phyloP scores from a whole-genome alignment of 1,284 basidiomycete species.

The Abortiporus biennis region DNA sequence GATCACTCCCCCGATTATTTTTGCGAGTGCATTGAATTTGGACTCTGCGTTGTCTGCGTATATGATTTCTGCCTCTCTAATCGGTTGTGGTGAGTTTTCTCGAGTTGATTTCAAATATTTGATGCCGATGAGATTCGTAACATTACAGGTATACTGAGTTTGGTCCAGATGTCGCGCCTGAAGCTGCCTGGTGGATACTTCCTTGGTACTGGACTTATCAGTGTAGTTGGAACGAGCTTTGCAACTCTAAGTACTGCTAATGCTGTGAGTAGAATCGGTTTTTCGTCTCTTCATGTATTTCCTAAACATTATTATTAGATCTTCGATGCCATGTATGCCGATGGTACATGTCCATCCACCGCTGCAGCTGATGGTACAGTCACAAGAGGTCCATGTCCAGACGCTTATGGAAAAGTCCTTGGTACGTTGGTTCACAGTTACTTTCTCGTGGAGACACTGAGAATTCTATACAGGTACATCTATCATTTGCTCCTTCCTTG shows the following conservation, averaged over 20 bases:
- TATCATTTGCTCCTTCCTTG: conserved; percentile 74
- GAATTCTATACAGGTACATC: conserved; percentile 50
- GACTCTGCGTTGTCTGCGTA: conserved; percentile 59
- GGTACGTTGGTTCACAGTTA: conserved; percentile 36
- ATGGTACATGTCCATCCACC: conserved; percentile 71
- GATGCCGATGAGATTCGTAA: background rate
- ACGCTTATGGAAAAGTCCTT: conserved; percentile 74
- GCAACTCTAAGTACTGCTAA: conserved; percentile 74
- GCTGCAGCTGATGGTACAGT: conserved; percentile 54
- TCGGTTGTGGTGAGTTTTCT: conserved; percentile 56
- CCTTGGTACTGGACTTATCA: conserved; percentile 74
- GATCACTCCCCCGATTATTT: conserved; percentile 68
- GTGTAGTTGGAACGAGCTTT: conserved; percentile 85
- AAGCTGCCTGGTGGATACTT: conserved; percentile 56
- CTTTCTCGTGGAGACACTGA: background rate
- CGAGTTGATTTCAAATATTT: conserved; percentile 6
- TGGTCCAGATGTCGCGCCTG: conserved; percentile 71
- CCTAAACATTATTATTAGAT: conserved; percentile 28
- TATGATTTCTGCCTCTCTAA: conserved; percentile 78
- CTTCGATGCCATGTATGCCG: conserved; percentile 67
- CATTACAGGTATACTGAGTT: conserved; percentile 57
- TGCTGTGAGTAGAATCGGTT: conserved; percentile 40
- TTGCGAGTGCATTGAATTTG: conserved; percentile 57
- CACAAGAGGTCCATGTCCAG: conserved; percentile 63
- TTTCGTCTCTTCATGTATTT: background rate